phyloP scores from a whole-genome alignment of 805 yeast species.

The Myxozyma mucilagina region DNA sequence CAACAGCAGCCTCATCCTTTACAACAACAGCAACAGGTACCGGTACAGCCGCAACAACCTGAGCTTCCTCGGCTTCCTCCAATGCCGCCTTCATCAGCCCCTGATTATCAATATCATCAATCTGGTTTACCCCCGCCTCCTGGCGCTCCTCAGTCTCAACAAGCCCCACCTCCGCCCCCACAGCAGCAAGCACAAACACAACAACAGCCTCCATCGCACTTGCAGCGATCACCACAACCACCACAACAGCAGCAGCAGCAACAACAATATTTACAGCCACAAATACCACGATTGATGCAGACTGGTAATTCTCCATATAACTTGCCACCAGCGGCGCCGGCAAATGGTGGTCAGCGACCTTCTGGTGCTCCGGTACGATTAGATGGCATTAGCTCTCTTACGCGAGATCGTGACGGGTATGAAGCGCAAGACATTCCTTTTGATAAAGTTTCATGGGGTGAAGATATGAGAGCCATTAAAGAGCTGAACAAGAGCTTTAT shows the following conservation, averaged over 20 bases:
- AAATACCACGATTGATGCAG: background rate
- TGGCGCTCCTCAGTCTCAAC: too few relatives aligned
- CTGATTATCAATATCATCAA: background rate
- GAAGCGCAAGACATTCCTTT: slow-evolving; percentile 35
- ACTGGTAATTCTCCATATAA: background rate
- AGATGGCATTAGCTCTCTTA: slow-evolving; percentile 40
- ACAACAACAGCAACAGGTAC: background rate
- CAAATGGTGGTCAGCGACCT: background rate
- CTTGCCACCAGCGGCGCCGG: background rate
- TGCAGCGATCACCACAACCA: slow-evolving; percentile 14
- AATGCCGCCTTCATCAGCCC: background rate
- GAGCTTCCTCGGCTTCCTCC: background rate
- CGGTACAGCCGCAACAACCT: background rate
- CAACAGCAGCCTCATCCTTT: background rate
- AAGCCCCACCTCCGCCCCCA: too few relatives aligned
- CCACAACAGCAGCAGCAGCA: slow-evolving; percentile 12
- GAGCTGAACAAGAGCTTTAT: slow-evolving; percentile 35
- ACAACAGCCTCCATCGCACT: slow-evolving; percentile 17
- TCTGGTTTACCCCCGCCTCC: background rate
- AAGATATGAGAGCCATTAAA: slow-evolving; percentile 39
- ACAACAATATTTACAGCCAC: slow-evolving; percentile 13
- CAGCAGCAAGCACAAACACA: slow-evolving; percentile 6
- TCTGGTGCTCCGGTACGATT: slow-evolving; percentile 16
- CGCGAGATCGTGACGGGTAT: background rate
- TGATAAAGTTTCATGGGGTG: slow-evolving; percentile 37